Evolutionary conservation across 1,284 basidiomycete species (phyloP).

Genomic region (Moesziomyces parantarcticus): DNA sequence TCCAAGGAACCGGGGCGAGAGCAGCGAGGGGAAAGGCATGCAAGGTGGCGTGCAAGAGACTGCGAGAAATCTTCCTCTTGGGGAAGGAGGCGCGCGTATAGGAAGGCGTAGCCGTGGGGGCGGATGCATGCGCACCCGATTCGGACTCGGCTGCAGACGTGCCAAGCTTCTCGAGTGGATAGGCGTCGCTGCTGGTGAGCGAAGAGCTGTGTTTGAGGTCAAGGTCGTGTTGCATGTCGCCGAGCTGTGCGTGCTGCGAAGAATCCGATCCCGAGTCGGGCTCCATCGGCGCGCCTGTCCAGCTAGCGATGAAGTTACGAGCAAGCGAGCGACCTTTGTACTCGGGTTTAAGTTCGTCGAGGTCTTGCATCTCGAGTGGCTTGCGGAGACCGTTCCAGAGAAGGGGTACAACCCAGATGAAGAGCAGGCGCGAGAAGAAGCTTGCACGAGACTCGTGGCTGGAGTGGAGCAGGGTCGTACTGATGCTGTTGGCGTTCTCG

Average conservation of each 20-base stretch:
- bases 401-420: conserved; percentile 53
- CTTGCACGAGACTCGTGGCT: conserved; percentile 46
- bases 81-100: conserved; percentile 20
- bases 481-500: conserved; percentile 45
- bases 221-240: background rate
- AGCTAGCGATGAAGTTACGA: conserved; percentile 23
- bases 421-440: conserved; percentile 51
- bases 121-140: background rate
- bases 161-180: conserved; percentile 25
- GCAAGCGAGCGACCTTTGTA: conserved; percentile 36
- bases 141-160: conserved; percentile 2
- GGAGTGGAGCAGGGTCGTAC: conserved; percentile 16
- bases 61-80: conserved; percentile 9
- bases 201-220: conserved; percentile 17
- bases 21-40: conserved; percentile 43
- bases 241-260: background rate
- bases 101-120: background rate
- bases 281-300: conserved; percentile 16
- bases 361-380: conserved; percentile 41
- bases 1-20: conserved; percentile 51
- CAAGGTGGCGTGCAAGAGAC: conserved; percentile 42
- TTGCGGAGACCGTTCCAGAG: conserved; percentile 39
- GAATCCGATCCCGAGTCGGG: background rate
- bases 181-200: conserved; percentile 16
- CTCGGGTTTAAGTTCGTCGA: conserved; percentile 43